phyloP scores from a whole-genome alignment of 352 stramenopile species.

The Globisporangium takayamanum region DNA sequence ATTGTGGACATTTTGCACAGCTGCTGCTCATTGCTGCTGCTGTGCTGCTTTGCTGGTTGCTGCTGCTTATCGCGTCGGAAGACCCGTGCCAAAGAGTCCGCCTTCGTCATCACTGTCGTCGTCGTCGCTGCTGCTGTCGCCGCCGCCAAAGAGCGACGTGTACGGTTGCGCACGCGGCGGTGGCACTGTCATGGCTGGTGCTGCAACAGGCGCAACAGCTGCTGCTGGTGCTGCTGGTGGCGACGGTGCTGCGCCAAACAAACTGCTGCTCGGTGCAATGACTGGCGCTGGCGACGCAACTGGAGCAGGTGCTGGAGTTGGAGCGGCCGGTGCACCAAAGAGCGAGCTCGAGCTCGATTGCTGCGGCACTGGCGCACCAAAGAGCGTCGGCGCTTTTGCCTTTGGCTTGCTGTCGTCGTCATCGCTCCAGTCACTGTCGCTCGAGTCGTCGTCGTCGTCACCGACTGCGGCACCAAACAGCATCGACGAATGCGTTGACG shows the following conservation, averaged over 20 bases:
- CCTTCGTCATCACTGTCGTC: slow-evolving; percentile 76
- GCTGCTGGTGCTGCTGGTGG: neutral
- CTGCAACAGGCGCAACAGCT: neutral
- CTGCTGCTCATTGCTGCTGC: neutral
- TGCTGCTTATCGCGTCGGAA: slow-evolving; percentile 57
- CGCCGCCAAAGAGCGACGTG: slow-evolving; percentile 55
- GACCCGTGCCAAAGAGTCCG: slow-evolving; percentile 68
- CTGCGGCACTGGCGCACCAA: slow-evolving; percentile 18
- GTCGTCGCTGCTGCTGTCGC: slow-evolving; percentile 48
- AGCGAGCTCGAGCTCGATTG: slow-evolving; percentile 7
- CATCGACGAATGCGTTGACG: slow-evolving; percentile 11
- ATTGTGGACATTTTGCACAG: too few species aligned
- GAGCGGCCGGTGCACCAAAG: slow-evolving; percentile 6
- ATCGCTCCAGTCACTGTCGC: slow-evolving; percentile 68
- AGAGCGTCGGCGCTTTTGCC: slow-evolving; percentile 23
- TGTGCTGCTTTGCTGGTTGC: neutral
- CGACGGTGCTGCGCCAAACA: slow-evolving; percentile 4
- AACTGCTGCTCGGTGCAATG: neutral
- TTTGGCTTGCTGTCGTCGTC: slow-evolving; percentile 29
- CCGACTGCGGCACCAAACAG: slow-evolving; percentile 22
- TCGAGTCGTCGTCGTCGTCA: slow-evolving; percentile 39
- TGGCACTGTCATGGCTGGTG: slow-evolving; percentile 2
- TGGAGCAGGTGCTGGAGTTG: neutral
- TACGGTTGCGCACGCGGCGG: slow-evolving; percentile 27
- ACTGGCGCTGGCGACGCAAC: neutral